Conservation (phyloP, 2,329 filamentous ascomycete species). For the Penicillium digitatum region DNA sequence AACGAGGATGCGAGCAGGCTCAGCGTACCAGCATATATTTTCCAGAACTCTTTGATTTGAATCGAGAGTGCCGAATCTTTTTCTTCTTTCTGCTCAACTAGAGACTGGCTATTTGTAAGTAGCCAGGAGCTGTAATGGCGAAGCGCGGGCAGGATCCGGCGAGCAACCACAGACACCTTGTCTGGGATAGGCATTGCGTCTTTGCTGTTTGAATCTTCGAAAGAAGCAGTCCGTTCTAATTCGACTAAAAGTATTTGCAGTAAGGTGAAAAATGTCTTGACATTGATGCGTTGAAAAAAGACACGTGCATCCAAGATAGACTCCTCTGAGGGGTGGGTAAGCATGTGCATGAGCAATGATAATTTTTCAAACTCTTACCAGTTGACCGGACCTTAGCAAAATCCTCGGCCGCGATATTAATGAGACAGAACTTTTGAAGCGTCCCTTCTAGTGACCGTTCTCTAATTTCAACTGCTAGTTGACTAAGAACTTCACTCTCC, state of each 20-base stretch:
- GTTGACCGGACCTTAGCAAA: constrained; percentile 61
- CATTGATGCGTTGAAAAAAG: constrained; percentile 72
- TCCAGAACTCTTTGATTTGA: constrained; percentile 61
- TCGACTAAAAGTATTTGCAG: constrained; percentile 68
- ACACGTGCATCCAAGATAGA: constrained; percentile 46
- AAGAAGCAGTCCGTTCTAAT: constrained; percentile 54
- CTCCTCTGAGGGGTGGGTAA: constrained; percentile 39
- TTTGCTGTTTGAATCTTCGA: constrained; percentile 46
- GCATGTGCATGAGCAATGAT: constrained; percentile 1
- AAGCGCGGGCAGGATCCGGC: constrained; percentile 59
- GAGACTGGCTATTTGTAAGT: constrained; percentile 51
- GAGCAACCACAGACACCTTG: constrained; percentile 56
- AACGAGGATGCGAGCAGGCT: constrained; percentile 59
- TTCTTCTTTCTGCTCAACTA: constrained; percentile 50
- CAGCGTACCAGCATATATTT: constrained; percentile 59
- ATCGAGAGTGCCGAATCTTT: constrained; percentile 54
- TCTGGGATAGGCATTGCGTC: constrained; percentile 37
- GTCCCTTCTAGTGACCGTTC: constrained; percentile 61
- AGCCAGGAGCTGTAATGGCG: constrained; percentile 68
- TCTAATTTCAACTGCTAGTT: constrained; percentile 69
- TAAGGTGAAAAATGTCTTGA: constrained; percentile 69
- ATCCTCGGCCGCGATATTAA: constrained; percentile 81
- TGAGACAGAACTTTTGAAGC: constrained; percentile 73
- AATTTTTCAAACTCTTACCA: constrained; percentile 42
- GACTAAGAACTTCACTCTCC: constrained; percentile 78